A percentile compares a stretch with the other conserved stretches of the same genome.
Evolutionary conservation across 768 basidiomycete genomes (phyloP).

Genomic region (Leccinum rimulosum): DNA sequence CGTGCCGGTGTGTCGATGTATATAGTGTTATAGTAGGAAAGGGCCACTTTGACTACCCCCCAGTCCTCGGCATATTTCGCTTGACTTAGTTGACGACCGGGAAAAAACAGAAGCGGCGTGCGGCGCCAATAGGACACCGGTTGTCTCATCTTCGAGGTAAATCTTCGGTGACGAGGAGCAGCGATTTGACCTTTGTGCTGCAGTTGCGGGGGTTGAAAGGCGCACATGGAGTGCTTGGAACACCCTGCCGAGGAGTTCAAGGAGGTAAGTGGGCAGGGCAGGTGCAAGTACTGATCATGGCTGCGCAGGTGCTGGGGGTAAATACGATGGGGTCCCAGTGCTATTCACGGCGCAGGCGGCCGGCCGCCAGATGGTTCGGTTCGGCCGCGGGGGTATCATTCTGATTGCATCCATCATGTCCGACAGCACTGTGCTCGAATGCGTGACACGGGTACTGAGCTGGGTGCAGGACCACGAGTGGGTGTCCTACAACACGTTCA

Average conservation of each 20-base stretch:
- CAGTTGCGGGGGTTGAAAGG: slow-evolving; percentile 69
- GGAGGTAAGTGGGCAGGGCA: slow-evolving; percentile 40
- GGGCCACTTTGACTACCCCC: too few relatives aligned
- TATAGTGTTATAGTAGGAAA: too few relatives aligned
- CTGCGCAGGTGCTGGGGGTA: slow-evolving; percentile 54
- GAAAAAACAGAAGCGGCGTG: too few relatives aligned
- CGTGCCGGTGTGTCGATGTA: too few relatives aligned
- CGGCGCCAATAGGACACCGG: too few relatives aligned
- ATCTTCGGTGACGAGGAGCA: slow-evolving; percentile 59
- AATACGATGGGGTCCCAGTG: slow-evolving; percentile 54
- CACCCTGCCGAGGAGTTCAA: slow-evolving; percentile 65
- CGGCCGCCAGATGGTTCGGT: slow-evolving; percentile 52
- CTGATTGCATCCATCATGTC: slow-evolving; percentile 61
- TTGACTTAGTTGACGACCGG: too few relatives aligned
- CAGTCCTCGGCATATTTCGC: too few relatives aligned
- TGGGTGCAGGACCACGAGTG: slow-evolving; percentile 61
- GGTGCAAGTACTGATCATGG: neutral
- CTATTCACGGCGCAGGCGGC: slow-evolving; percentile 62
- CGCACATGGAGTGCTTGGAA: slow-evolving; percentile 58
- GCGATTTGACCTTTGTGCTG: slow-evolving; percentile 72
- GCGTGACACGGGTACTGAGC: neutral
- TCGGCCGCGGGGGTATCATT: slow-evolving; percentile 48
- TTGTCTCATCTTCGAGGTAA: too few relatives aligned
- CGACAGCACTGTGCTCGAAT: slow-evolving; percentile 37
- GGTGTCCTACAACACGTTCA: slow-evolving; percentile 76